These are phyloP conservation scores for Pyrenochaeta sp. DNA, from an alignment of 2,329 filamentous ascomycete species.

Conservation along the genomic window DNA sequence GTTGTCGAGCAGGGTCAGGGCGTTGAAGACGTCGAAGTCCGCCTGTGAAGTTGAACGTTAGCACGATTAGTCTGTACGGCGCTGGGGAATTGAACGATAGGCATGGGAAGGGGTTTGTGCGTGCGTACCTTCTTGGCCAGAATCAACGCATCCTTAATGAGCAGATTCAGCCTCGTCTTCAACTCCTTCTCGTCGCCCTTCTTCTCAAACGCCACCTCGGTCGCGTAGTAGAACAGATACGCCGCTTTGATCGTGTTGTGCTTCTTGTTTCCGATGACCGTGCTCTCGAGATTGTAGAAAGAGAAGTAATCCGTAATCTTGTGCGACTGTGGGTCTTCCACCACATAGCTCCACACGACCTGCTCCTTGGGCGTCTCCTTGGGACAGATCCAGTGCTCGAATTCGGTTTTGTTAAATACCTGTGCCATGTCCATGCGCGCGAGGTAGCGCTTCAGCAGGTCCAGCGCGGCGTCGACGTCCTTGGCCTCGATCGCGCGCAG, in stretches of 20 bases:
- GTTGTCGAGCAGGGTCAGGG: conserved; percentile 92
- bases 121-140: conserved; percentile 75
- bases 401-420: conserved; percentile 78
- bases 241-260: conserved; percentile 85
- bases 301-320: conserved; percentile 97
- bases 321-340: conserved; percentile 72
- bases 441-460: conserved; percentile 79
- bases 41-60: conserved; percentile 51
- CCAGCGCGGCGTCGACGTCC: conserved; percentile 78
- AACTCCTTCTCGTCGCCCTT: conserved; percentile 65
- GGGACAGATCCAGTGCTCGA: conserved; percentile 85
- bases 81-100: too few relatives aligned
- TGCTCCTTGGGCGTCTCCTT: conserved; percentile 67
- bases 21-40: conserved; percentile 97
- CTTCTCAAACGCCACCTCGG: conserved; percentile 73
- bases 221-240: conserved; percentile 97
- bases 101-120: not conserved
- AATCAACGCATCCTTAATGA: conserved; percentile 86
- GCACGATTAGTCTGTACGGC: too few relatives aligned
- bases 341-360: conserved; percentile 93
- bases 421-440: conserved; percentile 84
- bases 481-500: conserved; percentile 80
- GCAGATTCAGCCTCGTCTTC: conserved; percentile 78
- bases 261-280: conserved; percentile 81
- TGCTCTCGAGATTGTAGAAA: conserved; percentile 94